Percentiles rank a stretch among this genome's conserved stretches.
Evolutionary conservation across 1,284 basidiomycete species (phyloP).

Genomic region (Chiua sp.): DNA sequence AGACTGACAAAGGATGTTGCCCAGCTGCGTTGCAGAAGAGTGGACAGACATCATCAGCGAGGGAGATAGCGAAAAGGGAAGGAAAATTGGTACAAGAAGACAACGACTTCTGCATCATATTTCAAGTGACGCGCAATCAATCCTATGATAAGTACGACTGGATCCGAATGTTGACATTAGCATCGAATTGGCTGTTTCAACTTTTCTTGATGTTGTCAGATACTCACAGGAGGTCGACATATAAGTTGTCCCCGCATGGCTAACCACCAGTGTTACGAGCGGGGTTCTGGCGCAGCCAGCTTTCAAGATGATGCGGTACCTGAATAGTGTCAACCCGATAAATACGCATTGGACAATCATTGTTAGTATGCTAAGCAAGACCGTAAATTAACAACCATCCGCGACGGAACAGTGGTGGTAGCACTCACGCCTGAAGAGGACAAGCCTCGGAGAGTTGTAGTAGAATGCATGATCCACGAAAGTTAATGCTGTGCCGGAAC

Average conservation of each 20-base stretch:
- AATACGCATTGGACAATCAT: constrained; percentile 25
- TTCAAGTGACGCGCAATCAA: constrained; percentile 8
- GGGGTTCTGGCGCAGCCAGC: constrained; percentile 17
- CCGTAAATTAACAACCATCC: neutral
- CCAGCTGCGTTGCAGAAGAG: constrained; percentile 18
- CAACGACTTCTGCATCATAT: constrained; percentile 10
- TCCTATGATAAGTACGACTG: constrained; percentile 17
- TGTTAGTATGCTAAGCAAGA: constrained; percentile 13
- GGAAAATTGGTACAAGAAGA: constrained; percentile 23
- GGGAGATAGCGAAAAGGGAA: neutral
- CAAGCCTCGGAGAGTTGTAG: neutral
- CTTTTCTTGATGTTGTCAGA: neutral
- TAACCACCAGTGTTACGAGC: constrained; percentile 28
- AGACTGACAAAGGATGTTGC: constrained; percentile 13
- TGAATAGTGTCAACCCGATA: constrained; percentile 21
- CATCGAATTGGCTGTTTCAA: neutral
- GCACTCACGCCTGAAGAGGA: constrained; percentile 13
- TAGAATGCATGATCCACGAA: constrained; percentile 20
- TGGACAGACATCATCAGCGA: constrained; percentile 8
- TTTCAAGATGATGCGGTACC: constrained; percentile 17
- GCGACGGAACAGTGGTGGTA: neutral
- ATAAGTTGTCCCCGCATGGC: constrained; percentile 21
- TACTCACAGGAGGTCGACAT: constrained; percentile 12
- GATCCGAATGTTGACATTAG: constrained; percentile 8
- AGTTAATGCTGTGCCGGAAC: neutral